Evolutionary conservation across 2,329 filamentous ascomycete species (phyloP), one percentile per base, ranked within the genome.

Genomic region (Sporothrix inflata): DNA sequence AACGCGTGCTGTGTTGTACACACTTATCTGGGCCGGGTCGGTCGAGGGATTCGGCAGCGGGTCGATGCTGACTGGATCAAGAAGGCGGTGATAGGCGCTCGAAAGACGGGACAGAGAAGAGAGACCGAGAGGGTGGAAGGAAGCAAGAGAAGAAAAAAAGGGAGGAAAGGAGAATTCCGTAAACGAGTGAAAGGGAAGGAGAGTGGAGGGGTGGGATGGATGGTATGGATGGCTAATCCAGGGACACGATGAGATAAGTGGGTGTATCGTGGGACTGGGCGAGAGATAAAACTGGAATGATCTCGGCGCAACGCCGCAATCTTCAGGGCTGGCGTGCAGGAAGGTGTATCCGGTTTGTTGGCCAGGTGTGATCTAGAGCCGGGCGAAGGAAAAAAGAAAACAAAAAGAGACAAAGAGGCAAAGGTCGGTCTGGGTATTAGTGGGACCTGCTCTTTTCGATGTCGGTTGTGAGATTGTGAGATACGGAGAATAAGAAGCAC

Each of bases 181-280:
- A 4, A 47, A 24, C 38, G 38, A 60, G 3, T 21, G 24, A 30
- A 11, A 34, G 53, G 16, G 60, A 21, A 12, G 40, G 38, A 45
- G 61, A 9, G 24, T 27, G 19, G 16, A 21, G 57, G 69, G 69
- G 42, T 53, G 55, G 40, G 68, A 45, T 57, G 53, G 24, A 27
- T 51, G 42, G 63, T 24, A 34, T 66, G 27, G 65, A 67, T 67
- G 65, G 42, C 40, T 51, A 53, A 65, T 40, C 47, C 69, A 71
- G 57, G 68, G 68, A 70, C 68, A 47, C 60, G 68, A 70, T 70
- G 68, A 61, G 68, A 70, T 61, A 63, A 60, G 49, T 70, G 21
- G 55, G 45, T 40, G 53, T 51, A 63, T 70, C 68, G 53, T 34
- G 65, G 38, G 55, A 38, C 40, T 61, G 55, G 42, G 42, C 42